Evolutionary conservation across 2,329 filamentous ascomycete species (phyloP).

Genomic region (Aspergillus niger): DNA sequence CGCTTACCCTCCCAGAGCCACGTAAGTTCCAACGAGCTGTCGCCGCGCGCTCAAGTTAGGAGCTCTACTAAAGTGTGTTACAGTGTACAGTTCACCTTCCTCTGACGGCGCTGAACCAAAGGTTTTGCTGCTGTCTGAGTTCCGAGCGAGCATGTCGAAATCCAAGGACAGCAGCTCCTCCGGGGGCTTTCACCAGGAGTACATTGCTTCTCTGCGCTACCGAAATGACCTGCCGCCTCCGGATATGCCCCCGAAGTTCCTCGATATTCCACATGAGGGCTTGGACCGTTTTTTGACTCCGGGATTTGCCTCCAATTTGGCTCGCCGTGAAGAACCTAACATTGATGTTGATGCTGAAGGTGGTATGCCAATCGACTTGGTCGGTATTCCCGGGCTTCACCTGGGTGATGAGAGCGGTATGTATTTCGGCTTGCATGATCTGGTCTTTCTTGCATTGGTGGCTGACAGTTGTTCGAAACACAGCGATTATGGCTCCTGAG

Average conservation of each 20-base stretch:
- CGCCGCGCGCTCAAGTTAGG: conserved; percentile 1
- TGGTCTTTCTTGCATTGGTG: conserved; percentile 18
- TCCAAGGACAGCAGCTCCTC: conserved; percentile 42
- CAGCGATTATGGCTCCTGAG: conserved; percentile 80
- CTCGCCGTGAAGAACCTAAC: conserved; percentile 88
- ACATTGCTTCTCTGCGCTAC: conserved; percentile 93
- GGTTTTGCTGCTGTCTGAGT: background rate
- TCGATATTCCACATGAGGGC: conserved; percentile 94
- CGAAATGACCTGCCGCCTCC: conserved; percentile 94
- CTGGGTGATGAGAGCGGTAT: conserved; percentile 91
- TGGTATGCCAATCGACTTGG: conserved; percentile 93
- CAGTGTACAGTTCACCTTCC: conserved; percentile 15
- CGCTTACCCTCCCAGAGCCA: conserved; percentile 14
- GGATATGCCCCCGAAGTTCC: conserved; percentile 90
- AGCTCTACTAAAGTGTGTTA: conserved; percentile 11
- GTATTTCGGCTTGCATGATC: conserved; percentile 23
- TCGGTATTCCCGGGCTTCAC: conserved; percentile 92
- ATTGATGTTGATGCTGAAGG: conserved; percentile 97
- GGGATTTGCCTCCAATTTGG: conserved; percentile 83
- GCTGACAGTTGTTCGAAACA: conserved; percentile 26
- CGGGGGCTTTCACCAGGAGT: conserved; percentile 77
- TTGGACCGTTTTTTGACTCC: conserved; percentile 88
- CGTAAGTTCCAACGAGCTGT: conserved; percentile 14
- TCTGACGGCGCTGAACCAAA: background rate
- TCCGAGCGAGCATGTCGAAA: conserved; percentile 38